Evolutionary conservation across 2,329 filamentous ascomycete species (phyloP).

Genomic region (Calycina marina): DNA sequence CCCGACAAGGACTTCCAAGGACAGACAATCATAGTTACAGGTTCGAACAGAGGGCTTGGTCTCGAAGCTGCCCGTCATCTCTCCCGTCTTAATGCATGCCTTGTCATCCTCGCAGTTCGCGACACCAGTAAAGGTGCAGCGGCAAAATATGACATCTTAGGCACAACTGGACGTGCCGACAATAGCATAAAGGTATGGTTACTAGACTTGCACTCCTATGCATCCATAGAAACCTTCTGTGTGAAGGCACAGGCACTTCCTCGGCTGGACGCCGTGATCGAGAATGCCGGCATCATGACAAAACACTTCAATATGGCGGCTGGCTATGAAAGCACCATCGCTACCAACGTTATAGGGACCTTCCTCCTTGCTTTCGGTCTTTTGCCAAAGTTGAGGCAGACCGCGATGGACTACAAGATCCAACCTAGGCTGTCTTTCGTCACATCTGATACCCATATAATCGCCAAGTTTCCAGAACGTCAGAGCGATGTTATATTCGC

Average conservation of each 20-base stretch:
- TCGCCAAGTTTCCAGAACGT: neutral
- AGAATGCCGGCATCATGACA: slow-evolving; percentile 20
- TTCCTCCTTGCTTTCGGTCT: slow-evolving; percentile 11
- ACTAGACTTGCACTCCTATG: slow-evolving; percentile 10
- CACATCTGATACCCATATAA: neutral
- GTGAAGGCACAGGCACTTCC: slow-evolving; percentile 1
- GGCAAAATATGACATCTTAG: slow-evolving; percentile 21
- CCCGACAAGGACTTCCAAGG: neutral
- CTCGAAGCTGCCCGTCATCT: slow-evolving; percentile 27
- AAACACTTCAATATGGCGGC: slow-evolving; percentile 7
- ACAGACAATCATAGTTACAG: slow-evolving; percentile 11
- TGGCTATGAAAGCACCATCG: slow-evolving; percentile 10
- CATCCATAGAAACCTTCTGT: slow-evolving; percentile 6
- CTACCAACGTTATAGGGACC: slow-evolving; percentile 13
- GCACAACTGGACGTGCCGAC: slow-evolving; percentile 2
- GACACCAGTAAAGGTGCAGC: slow-evolving; percentile 22
- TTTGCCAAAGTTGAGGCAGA: slow-evolving; percentile 13
- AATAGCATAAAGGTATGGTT: slow-evolving; percentile 10
- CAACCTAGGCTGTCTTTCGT: neutral
- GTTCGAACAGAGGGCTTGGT: slow-evolving; percentile 30
- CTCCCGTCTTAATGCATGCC: slow-evolving; percentile 21
- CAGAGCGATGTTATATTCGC: neutral
- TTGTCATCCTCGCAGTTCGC: slow-evolving; percentile 29
- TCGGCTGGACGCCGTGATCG: slow-evolving; percentile 29
- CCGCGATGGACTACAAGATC: neutral